Conservation (phyloP, 176 grass and related monocot genomes). For the barley (Hordeum vulgare) region MorexV3_pseudomolecules_assembly NC_058522.1:477372053-477372552, state of each 20-base stretch:
- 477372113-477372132: too few relatives aligned
- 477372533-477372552: slow-evolving; percentile 43
- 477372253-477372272: background rate
- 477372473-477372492: slow-evolving; percentile 77
- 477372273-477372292: background rate
- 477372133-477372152: background rate
- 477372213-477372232: background rate
- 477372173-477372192: background rate
- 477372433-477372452: slow-evolving; percentile 64
- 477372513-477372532: slow-evolving; percentile 99
- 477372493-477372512: slow-evolving; percentile 66
- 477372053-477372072: too few relatives aligned
- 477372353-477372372: background rate
- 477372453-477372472: slow-evolving; percentile 84
- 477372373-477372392: background rate
- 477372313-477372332: background rate
- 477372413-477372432: slow-evolving; percentile 71
- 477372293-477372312: background rate
- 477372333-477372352: background rate
- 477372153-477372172: background rate
- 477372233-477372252: background rate
- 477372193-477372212: background rate
- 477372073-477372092: too few relatives aligned
- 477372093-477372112: too few relatives aligned
- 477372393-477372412: slow-evolving; percentile 81